Evolutionary conservation across 768 basidiomycete species (phyloP).

Genomic region (Psilocybe cyanescens): DNA sequence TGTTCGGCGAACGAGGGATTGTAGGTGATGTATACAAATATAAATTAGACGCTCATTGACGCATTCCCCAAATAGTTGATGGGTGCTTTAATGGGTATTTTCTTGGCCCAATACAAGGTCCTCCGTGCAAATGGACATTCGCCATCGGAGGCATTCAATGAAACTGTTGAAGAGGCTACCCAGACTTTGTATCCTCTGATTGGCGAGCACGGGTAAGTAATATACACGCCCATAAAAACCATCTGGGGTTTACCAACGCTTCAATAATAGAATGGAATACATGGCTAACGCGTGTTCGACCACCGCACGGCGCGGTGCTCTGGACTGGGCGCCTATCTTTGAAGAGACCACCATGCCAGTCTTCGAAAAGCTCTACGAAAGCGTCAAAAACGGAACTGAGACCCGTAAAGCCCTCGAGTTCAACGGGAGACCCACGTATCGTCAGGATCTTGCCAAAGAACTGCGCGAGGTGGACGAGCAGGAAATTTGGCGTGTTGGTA

Average conservation of each 20-base stretch:
- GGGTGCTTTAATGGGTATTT: slow-evolving; percentile 98
- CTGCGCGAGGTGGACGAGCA: slow-evolving; percentile 94
- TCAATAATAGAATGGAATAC: slow-evolving; percentile 83
- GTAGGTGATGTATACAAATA: slow-evolving; percentile 51
- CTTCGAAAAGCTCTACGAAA: slow-evolving; percentile 94
- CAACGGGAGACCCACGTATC: slow-evolving; percentile 92
- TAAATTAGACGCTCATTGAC: slow-evolving; percentile 6
- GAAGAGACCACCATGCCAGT: slow-evolving; percentile 93
- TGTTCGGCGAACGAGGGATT: slow-evolving; percentile 99
- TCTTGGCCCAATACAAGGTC: slow-evolving; percentile 98
- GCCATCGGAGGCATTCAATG: slow-evolving; percentile 99
- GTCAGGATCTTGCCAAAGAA: slow-evolving; percentile 90
- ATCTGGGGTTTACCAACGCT: background rate
- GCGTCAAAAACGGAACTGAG: slow-evolving; percentile 94
- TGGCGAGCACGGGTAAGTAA: slow-evolving; percentile 83
- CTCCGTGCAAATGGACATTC: slow-evolving; percentile 95
- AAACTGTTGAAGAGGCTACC: slow-evolving; percentile 99
- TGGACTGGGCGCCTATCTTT: slow-evolving; percentile 98
- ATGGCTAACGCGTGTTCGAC: slow-evolving; percentile 99
- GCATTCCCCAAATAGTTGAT: slow-evolving; percentile 63
- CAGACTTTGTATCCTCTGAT: slow-evolving; percentile 97
- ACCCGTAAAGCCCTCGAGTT: slow-evolving; percentile 96
- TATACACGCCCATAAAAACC: background rate
- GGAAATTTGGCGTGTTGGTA: slow-evolving; percentile 97
- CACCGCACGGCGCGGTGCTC: slow-evolving; percentile 97